A percentile compares a stretch with the other conserved stretches of the same genome.
Conservation (phyloP, 371 early-diverging fungal species). For the Polyrhizophydium stewartii region DNA sequence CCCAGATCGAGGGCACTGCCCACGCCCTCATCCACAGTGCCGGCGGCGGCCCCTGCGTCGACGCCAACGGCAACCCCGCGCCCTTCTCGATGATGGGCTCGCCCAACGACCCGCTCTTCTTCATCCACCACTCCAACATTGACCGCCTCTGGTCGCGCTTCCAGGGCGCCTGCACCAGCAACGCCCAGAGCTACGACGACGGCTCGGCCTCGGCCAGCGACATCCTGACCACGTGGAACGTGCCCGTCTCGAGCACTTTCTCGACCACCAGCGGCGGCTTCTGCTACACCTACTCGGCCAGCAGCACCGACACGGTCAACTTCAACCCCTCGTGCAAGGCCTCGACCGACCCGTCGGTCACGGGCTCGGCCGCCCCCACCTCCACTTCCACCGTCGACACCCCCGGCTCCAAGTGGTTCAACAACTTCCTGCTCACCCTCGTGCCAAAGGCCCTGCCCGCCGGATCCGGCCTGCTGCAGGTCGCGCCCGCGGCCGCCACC, state of each 20-base stretch:
- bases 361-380: too few species aligned
- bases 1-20: constrained; percentile 12
- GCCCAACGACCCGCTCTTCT: constrained; percentile 58
- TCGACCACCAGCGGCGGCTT: neutral
- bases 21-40: constrained; percentile 23
- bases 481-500: too few species aligned
- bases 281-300: neutral
- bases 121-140: constrained; percentile 52
- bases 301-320: too few species aligned
- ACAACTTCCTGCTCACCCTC: too few species aligned
- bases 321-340: too few species aligned
- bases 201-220: neutral
- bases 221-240: neutral
- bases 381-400: too few species aligned
- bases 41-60: constrained; percentile 21
- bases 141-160: constrained; percentile 52
- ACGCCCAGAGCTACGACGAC: neutral
- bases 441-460: too few species aligned
- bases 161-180: constrained; percentile 18
- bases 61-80: too few species aligned
- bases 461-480: too few species aligned
- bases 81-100: too few species aligned
- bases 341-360: too few species aligned
- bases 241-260: neutral
- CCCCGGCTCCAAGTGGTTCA: too few species aligned